Percentiles rank a stretch among this genome's conserved stretches.
Evolutionary conservation across 441 rosid genomes (phyloP).

Genomic region (Jatropha podagrica): DNA sequence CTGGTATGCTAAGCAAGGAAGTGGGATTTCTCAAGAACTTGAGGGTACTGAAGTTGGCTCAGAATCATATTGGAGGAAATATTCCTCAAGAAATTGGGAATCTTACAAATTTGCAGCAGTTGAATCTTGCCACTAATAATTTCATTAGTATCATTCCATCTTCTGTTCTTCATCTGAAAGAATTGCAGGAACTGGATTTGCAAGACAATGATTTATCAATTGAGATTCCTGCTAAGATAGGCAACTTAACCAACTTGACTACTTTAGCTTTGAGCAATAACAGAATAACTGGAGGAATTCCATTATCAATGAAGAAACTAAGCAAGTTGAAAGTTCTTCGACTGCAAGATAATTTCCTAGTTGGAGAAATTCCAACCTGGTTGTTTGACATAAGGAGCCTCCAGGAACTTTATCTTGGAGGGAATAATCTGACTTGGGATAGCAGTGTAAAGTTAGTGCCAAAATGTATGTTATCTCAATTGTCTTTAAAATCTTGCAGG

Average conservation of each 20-base stretch:
- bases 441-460: slow-evolving; percentile 24
- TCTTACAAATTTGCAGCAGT: slow-evolving; percentile 26
- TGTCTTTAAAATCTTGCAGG: slow-evolving; percentile 33
- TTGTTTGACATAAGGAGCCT: slow-evolving; percentile 30
- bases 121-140: slow-evolving; percentile 25
- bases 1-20: slow-evolving; percentile 20
- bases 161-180: slow-evolving; percentile 19
- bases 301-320: slow-evolving; percentile 27
- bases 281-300: slow-evolving; percentile 29
- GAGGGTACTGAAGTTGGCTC: slow-evolving; percentile 28
- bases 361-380: slow-evolving; percentile 34
- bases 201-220: slow-evolving; percentile 26
- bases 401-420: slow-evolving; percentile 31
- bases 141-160: slow-evolving; percentile 29
- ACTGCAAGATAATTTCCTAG: slow-evolving; percentile 29
- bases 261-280: slow-evolving; percentile 29
- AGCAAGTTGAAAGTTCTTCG: slow-evolving; percentile 24
- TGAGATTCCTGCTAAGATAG: slow-evolving; percentile 35
- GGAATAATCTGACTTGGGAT: slow-evolving; percentile 35
- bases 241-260: slow-evolving; percentile 30
- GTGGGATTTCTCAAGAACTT: slow-evolving; percentile 19
- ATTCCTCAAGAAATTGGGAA: slow-evolving; percentile 34
- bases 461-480: slow-evolving; percentile 22
- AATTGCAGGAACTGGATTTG: slow-evolving; percentile 27
- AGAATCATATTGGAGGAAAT: slow-evolving; percentile 26